These are phyloP conservation scores for Achaetomiella virescens DNA, from an alignment of 495 filamentous ascomycete species.

Conservation along the genomic window DNA sequence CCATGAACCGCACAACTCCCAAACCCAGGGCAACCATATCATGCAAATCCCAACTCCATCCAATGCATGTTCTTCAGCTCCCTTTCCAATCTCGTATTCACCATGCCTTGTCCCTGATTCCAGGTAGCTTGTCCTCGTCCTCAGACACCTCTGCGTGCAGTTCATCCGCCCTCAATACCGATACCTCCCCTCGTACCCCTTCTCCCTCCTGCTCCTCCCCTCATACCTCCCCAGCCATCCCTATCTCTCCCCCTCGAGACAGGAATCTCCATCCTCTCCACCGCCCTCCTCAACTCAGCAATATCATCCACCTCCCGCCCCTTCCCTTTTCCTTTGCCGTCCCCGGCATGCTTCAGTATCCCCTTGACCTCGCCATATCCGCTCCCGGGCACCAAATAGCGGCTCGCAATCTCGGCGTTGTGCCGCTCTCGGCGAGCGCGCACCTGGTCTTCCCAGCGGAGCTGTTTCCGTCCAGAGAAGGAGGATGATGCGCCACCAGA, in stretches of 20 bases:
- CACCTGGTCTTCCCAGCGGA: constrained; percentile 31
- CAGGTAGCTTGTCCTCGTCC: too few relatives aligned
- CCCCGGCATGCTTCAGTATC: constrained; percentile 27
- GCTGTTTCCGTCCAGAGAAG: constrained; percentile 26
- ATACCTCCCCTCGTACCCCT: background rate
- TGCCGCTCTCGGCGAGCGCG: constrained; percentile 21
- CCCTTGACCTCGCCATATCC: constrained; percentile 19
- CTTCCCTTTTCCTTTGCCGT: background rate
- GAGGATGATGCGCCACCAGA: constrained; percentile 21
- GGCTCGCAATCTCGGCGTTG: constrained; percentile 35
- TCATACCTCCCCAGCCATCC: background rate
- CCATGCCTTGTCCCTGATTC: too few relatives aligned
- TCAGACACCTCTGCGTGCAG: too few relatives aligned
- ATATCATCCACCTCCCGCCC: constrained; percentile 14
- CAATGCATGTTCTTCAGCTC: too few relatives aligned
- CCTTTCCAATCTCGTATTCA: too few relatives aligned
- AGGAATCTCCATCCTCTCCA: constrained; percentile 25
- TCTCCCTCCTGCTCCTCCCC: background rate
- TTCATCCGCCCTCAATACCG: too few relatives aligned
- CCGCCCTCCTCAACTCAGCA: constrained; percentile 20
- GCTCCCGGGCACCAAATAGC: background rate
- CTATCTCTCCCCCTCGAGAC: background rate
- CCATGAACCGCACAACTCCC: too few relatives aligned
- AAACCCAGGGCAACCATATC: too few relatives aligned
- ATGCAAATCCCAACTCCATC: too few relatives aligned